Base-by-base conservation (phyloP, 805 yeast species). In the Sugiyamaella lignohabitans region DNA sequence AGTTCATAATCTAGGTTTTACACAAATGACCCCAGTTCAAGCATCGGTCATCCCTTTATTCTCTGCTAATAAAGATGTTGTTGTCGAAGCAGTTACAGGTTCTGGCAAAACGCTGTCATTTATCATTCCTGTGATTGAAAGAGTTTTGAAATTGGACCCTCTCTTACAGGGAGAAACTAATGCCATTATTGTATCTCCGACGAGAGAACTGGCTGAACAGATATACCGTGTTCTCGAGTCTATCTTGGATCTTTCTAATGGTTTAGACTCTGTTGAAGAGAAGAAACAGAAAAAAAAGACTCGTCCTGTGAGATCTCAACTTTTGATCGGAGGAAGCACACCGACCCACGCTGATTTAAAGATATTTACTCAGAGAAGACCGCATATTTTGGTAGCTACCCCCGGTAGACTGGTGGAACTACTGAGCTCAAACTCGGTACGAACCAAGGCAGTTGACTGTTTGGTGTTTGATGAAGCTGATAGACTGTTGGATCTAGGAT, bases 41-140 rank as follows among this genome's bases (percentile, higher is more conserved):
- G 98, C 98, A 0, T 79, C 97, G 0, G 82, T 94, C 0, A 84
- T 93, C 42, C 98, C 98, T 0, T 68, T 89, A 50, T 76, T 93
- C 53, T 66, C 82, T 19, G 80, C 80, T 17, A 84, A 88, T 60
- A 91, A 91, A 59, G 98, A 93, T 66, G 96, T 93, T 2, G 93
- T 93, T 5, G 98, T 88, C 1, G 97, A 93, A 62, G 95, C 97
- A 0, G 96, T 87, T 1, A 93, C 98, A 0, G 98, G 98, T 0
- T 88, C 97, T 0, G 98, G 98, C n/a, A 93, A 93, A 62, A 93
- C 98, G 0, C 64, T 89, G n/a, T 84, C 97, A 2, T 93, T 85
- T 68, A 78, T 81, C 3, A 73, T 93, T 2, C 98, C 98, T 0
- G 74, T 85, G 1, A 58, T 88, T 3, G 91, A 88, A 56, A 82